Base-by-base conservation (phyloP, 2,329 filamentous ascomycete genomes). In the Epichloe baconii region DNA sequence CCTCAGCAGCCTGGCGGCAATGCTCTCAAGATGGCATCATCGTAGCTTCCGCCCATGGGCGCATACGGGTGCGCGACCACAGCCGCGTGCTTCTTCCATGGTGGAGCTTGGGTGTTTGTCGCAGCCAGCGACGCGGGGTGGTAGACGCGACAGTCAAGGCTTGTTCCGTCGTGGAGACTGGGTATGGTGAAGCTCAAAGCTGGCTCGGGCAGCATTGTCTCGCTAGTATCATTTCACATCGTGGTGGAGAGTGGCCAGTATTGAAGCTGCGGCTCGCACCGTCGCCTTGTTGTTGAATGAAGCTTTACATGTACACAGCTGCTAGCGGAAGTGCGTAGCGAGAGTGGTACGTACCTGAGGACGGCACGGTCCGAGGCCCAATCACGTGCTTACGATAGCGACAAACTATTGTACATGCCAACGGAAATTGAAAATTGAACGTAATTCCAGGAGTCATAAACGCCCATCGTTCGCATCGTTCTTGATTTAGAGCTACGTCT, bases 21-120 rank as follows among this genome's bases (percentile, higher is more conserved):
- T 68, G 8, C 80, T 71, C n/a, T 79, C 1, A 97, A 84, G 0
- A 95, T 75, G 0, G 79, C 77, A 63, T 97, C 90, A 63, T 97
- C 87, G 62, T 82, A 93, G 65, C 74, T 82, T 5, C 91, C 93
- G 4, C 93, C 93, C 48, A 97, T 71, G 0, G 88, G 83, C 36
- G 88, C 88, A 63, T 97, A 97, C 0, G 93, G 91, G 66, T 97
- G 93, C 12, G 90, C 90, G 40, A 97, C 71, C 3, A 95, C 73
- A 44, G 76, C 78, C 15, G 73, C 74, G 56, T 80, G 69, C 47
- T 68, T 69, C 42, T 58, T 62, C 76, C 76, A 79, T 48, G 64
- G 58, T 34, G 64, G 62, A 12, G 67, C 60, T 41, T 52, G 55
- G 6, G 60, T 57, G 21, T 59, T 65, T 49, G 47, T 63, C 47